Base-by-base conservation (phyloP, 1,139 yeast genomes). In the Wickerhamomyces sp. region DNA sequence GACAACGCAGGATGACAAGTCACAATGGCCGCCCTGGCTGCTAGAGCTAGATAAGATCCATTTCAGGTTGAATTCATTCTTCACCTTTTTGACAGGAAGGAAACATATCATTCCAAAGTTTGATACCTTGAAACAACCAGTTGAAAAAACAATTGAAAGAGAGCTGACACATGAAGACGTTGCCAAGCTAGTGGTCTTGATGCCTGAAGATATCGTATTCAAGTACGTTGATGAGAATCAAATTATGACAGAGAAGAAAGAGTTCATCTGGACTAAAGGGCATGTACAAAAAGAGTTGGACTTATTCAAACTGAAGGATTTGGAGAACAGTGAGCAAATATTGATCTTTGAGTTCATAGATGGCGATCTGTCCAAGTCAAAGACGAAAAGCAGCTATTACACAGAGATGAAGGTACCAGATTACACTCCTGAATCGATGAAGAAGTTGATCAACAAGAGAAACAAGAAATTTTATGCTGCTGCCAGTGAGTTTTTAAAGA, bases 281-380 rank as follows among this genome's bases (percentile, higher is more conserved):
- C 68, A 54, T 40, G 53, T 62, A 35, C 68, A 72, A 45, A 64
- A 70, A 35, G 76, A 72, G 27, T 50, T 57, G 20, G 79, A 74
- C 49, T 64, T 75, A 23, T 73, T 66, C 40, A 64, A 71, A 28
- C 47, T 72, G 23, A 66, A 70, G 36, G 65, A 61, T 22, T 51
- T 54, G 23, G 60, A 58, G 35, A 46, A 37, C 16, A 37, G 47
- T 9, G 55, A 56, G n/a, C 87, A 80, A 46, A 50, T 85, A 4
- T 62, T 88, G 19, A 66, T 87, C 2, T 82, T 88, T 54, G 94
- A 84, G 49, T 86, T 88, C 55, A 67, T 75, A 15, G 96, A 88
- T 57, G 86, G 87, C 4, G 64, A 70, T 36, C 57, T 72, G 50
- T 55, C 62, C 33, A 64, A 68, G 32, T 58, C 70, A 3, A 62